Evolutionary conservation across 192 early-diverging fungal species (phyloP), one percentile per base, ranked within the genome.

Genomic region (Mortierella claussenii): DNA sequence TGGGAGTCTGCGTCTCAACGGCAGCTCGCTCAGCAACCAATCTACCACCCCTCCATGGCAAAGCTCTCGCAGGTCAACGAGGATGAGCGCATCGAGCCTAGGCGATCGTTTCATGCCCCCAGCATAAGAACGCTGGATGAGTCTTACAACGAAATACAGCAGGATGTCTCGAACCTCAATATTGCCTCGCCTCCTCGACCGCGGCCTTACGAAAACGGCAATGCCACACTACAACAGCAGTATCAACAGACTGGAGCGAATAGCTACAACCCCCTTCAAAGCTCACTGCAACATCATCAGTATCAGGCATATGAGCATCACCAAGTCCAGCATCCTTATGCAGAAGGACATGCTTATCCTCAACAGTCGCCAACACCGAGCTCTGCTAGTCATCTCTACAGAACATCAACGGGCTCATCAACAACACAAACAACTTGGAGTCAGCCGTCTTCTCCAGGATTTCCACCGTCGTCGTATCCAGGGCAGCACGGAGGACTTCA

Each of bases 351-450:
- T 36, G n/a, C 32, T 4, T 66, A 65, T 60, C 52, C 65, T 33
- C 73, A 76, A 43, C 73, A 42, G 26, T 76, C 73, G 21, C 59
- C 73, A 9, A 55, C 73, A 13, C 32, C 49, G 17, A 67, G 64
- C 31, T 62, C 73, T 45, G 37, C 30, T 10, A 76, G 73, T 26
- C 51, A 67, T 18, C 64, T 76, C 10, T 49, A 76, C 37, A 40
- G 73, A 24, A 76, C 73, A 40, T 76, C 73, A 12, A 76, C 73
- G 17, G 65, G 73, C 3, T 76, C 73, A 8, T 76, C 73, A n/a
- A 76, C 73, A 12, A 62, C 65, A 5, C 73, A 67, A 3, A 76
- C 63, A 21, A 44, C 73, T 13, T 76, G 73, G 73, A 76, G 73
- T 54, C 73, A 76, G 20, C 73, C 73, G 1, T 67, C 73, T 2